A percentile compares a stretch with the other conserved stretches of the same genome.
These are phyloP conservation scores for Colletotrichum graminicola DNA, from an alignment of 2,329 filamentous ascomycete genomes.

Conservation along the genomic window DNA sequence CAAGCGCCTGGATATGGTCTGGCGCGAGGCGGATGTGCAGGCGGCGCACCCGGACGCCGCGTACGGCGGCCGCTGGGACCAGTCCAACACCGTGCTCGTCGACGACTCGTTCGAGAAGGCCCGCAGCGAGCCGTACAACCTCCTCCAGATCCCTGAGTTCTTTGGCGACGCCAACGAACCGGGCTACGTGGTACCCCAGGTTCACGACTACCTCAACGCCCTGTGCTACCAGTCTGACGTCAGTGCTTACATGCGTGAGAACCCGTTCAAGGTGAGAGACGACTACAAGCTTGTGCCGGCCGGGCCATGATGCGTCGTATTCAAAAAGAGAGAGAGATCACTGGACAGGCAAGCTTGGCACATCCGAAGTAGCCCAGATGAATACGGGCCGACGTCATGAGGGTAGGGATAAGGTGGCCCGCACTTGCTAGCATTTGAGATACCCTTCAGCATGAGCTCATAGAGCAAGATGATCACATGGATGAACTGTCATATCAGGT, in stretches of 20 bases:
- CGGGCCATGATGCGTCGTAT: not conserved
- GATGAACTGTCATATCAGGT: not conserved
- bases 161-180: slow-evolving; percentile 57
- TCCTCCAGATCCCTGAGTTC: slow-evolving; percentile 86
- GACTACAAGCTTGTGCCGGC: slow-evolving; percentile 39
- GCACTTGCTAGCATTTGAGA: slow-evolving; percentile 30
- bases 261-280: slow-evolving; percentile 61
- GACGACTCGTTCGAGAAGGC: slow-evolving; percentile 90
- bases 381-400: not conserved
- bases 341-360: not conserved
- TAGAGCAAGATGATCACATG: slow-evolving; percentile 3
- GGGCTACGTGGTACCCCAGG: slow-evolving; percentile 64
- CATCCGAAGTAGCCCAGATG: not conserved
- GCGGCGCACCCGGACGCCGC: slow-evolving; percentile 58
- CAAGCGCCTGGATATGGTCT: slow-evolving; percentile 83
- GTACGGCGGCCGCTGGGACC: slow-evolving; percentile 71
- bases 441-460: slow-evolving; percentile 23
- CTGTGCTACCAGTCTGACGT: slow-evolving; percentile 69
- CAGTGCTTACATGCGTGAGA: slow-evolving; percentile 68
- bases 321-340: not conserved
- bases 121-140: slow-evolving; percentile 83
- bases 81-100: slow-evolving; percentile 88
- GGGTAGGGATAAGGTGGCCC: not conserved
- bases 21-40: slow-evolving; percentile 65
- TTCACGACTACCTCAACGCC: slow-evolving; percentile 72